Evolutionary conservation across 2,329 filamentous ascomycete species (phyloP), one percentile per base, ranked within the genome.

Genomic region (Penicillium sp.): DNA sequence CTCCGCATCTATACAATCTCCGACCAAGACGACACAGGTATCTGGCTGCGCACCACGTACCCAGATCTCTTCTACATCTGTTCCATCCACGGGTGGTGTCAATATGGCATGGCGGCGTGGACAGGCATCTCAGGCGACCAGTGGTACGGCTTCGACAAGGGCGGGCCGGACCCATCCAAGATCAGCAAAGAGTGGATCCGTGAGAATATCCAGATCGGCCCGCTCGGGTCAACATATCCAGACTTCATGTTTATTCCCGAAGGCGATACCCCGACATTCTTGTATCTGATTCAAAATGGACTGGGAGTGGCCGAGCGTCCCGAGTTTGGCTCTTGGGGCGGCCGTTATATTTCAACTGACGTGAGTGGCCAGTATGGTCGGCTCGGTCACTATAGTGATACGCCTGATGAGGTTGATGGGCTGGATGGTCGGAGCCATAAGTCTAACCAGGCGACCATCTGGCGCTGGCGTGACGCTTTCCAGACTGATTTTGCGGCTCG

Each of bases 11-110:
- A 84, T 64, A 70, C 82, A 34, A 84, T 86, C 51, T 84, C 81
- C 6, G 83, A 86, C 58, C 83, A 86, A 59, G 83, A 86, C 56
- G 79, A 86, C 56, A 79, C 80, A 0, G 82, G 81, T 0, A 68
- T 76, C 0, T 86, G 82, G 83, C 80, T 86, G 34, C 78, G 83
- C 14, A 68, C 73, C 43, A 76, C 74, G 2, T 85, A 79, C 55
- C 81, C 83, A 0, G 77, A 81, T 24, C 63, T 86, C 6, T 80
- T 83, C 59, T 85, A 83, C 66, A 83, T 86, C 50, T 72, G 71
- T 13, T 82, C 79, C 0, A 66, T 84, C 1, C 83, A 86, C 61
- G 81, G 76, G 6, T 86, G 79, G 77, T 81, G 81, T 59, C 72
- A 80, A 45, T 86, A 86, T 56, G 75, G 74, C 2, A 61, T 78